Percentiles rank a stretch among this genome's conserved stretches.
Conservation (phyloP, 1,284 basidiomycete genomes). For the Ceratobasidium sp. region DNA sequence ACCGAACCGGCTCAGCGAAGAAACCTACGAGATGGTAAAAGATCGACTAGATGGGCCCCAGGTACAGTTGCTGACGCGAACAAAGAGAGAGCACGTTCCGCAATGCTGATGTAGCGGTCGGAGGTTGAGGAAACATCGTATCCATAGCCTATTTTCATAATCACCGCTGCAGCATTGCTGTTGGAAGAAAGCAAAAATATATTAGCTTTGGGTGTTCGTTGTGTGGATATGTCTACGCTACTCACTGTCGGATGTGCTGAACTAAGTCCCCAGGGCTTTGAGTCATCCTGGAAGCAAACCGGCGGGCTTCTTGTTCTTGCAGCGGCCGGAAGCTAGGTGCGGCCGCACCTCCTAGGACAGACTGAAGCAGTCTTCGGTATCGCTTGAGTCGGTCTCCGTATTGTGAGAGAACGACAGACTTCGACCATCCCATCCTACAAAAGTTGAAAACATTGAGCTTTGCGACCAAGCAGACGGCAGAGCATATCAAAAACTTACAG, state of each 20-base stretch:
- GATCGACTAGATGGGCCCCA: slow-evolving; percentile 33
- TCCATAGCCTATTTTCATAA: slow-evolving; percentile 40
- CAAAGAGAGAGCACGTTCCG: slow-evolving; percentile 29
- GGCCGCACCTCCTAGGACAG: slow-evolving; percentile 13
- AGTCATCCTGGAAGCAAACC: slow-evolving; percentile 29
- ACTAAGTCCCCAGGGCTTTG: slow-evolving; percentile 26
- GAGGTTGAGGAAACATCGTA: slow-evolving; percentile 34
- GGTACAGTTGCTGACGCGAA: slow-evolving; percentile 37
- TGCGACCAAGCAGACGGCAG: neutral
- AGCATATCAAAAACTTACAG: slow-evolving; percentile 11
- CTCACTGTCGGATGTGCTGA: slow-evolving; percentile 38
- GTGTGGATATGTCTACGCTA: neutral
- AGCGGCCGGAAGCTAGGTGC: slow-evolving; percentile 34
- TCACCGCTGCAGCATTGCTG: slow-evolving; percentile 36
- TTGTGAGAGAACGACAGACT: slow-evolving; percentile 35
- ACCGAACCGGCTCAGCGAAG: neutral
- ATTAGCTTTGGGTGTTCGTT: neutral
- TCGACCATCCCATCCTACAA: slow-evolving; percentile 38
- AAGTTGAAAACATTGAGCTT: neutral
- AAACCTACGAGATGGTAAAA: slow-evolving; percentile 15
- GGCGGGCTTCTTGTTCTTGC: slow-evolving; percentile 26
- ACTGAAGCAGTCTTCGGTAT: slow-evolving; percentile 39
- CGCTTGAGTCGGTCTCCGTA: slow-evolving; percentile 40
- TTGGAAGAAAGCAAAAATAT: neutral
- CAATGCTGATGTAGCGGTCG: slow-evolving; percentile 38